A percentile compares a stretch with the other conserved stretches of the same genome.
These are phyloP conservation scores for Schizophyllum commune DNA, from an alignment of 1,284 basidiomycete genomes.

Conservation along the genomic window DNA sequence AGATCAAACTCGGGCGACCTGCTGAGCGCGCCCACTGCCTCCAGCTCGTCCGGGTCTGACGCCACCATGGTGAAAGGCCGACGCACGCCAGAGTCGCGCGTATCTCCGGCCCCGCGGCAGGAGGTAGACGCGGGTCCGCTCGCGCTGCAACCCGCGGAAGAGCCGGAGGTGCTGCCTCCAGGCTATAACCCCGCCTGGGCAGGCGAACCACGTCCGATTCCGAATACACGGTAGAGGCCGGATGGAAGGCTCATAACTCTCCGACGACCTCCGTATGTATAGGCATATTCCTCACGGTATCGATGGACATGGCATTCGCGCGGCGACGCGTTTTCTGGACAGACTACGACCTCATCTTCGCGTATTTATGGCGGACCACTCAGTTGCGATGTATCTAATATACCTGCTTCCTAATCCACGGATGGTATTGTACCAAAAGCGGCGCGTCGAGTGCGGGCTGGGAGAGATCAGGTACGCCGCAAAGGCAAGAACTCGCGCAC, in stretches of 20 bases:
- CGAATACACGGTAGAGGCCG: background rate
- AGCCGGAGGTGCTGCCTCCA: slow-evolving; percentile 10
- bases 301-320: background rate
- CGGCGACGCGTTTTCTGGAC: background rate
- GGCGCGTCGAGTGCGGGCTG: background rate
- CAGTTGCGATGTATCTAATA: background rate
- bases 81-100: slow-evolving; percentile 2
- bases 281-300: background rate
- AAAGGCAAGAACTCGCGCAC: background rate
- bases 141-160: background rate
- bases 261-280: background rate
- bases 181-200: slow-evolving; percentile 11
- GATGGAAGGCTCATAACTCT: background rate
- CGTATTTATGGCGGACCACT: background rate
- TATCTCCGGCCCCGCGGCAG: slow-evolving; percentile 4
- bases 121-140: slow-evolving; percentile 13
- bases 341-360: background rate
- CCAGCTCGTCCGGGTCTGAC: background rate
- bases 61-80: background rate
- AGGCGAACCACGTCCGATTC: background rate
- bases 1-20: background rate
- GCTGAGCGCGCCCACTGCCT: background rate
- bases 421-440: background rate
- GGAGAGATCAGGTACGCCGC: background rate
- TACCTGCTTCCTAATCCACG: background rate